Evolutionary conservation across 129 eudicot genomes (phyloP), one percentile per base, ranked within the genome.

Genomic region (Flaveria linearis): DNA sequence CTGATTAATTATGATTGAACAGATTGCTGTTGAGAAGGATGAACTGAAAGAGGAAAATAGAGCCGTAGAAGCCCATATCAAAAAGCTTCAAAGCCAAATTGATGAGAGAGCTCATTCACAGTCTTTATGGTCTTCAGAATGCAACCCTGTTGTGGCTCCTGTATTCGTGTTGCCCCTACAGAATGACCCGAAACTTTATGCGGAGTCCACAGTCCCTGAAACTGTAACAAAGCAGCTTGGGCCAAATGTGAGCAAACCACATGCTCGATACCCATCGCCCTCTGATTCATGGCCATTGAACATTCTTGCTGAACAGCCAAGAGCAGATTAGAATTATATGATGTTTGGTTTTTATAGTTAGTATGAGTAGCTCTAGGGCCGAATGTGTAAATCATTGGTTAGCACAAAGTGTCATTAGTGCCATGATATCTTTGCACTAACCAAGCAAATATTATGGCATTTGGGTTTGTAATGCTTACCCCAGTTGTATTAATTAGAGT

Each of bases 201-300:
- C 70, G 9, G 60, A 77, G 45, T 75, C 81, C 6, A 80, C 80
- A 58, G 36, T 71, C 9, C 76, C 78, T 20, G 81, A 79, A 42
- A 4, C 49, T 72, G 57, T 65, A 33, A 26, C 79, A 25, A 80
- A 79, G 69, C 78, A 74, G 69, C 79, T 43, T 15, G 85, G 80
- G 26, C 53, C 89, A 45, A 78, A 70, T 14, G 85, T 92, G 77
- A 92, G 91, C 85, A 89, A 81, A 71, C 96, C 98, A 46, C 91
- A 76, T 18, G 86, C 98, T 47, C 85, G 98, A 36, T 89, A 92
- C 83, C 91, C 96, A 3, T 87, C 91, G 7, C 65, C 93, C n/a
- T 82, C 84, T 7, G 96, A 89, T 83, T 84, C 91, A 10, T 92
- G 98, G 98, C 82, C 96, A 5, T 81, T 86, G 68, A 84, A 88